Base-by-base conservation (phyloP, 2,329 filamentous ascomycete genomes). In the Xylaria sp. region DNA sequence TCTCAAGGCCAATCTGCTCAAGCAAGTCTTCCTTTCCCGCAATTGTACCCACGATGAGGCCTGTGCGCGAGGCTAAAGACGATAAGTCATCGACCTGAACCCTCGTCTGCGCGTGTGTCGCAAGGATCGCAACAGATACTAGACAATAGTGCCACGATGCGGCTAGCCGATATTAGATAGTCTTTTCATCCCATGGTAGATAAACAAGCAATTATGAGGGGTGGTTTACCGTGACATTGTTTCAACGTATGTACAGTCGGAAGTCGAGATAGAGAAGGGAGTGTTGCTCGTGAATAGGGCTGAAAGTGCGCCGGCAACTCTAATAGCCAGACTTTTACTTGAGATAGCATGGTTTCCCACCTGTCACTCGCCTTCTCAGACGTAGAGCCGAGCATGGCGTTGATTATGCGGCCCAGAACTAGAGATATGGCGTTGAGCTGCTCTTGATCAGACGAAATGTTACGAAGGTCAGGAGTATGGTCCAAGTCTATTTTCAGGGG, bases 131-230 rank as follows among this genome's bases (percentile, higher is more conserved):
- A 51, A 79, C 57, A 0, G 78, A 74, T 0, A 82, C 78, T 6
- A 84, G 75, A 60, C 79, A 81, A 67, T 85, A 85, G 63, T 85
- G 84, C 51, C 81, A 71, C 8, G 79, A 78, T 20, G 83, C 79
- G 8, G 81, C 84, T 86, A 25, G 7, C 51, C 2, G 34, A n/a
- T 18, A 12, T 69, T 52, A 67, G 64, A 9, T 52, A 12, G 8
- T 37, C 61, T 7, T 18, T 20, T 34, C 25, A 60, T 37, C n/a
- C 10, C 2, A 57, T 28, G 23, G 23, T 3, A 20, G 8, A 54
- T 25, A 8, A 46, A 4, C 12, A n/a, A 25, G 25, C n/a, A 7
- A 28, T 9, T 20, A 25, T 28, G 8, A 50, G 18, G 12, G 39
- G 9, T 23, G 1, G 57, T 75, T 46, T 76, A 84, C 84, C 82